Evolutionary conservation across 1,284 basidiomycete genomes (phyloP), one percentile per base, ranked within the genome.

Genomic region (Rhodotorula sp.): DNA sequence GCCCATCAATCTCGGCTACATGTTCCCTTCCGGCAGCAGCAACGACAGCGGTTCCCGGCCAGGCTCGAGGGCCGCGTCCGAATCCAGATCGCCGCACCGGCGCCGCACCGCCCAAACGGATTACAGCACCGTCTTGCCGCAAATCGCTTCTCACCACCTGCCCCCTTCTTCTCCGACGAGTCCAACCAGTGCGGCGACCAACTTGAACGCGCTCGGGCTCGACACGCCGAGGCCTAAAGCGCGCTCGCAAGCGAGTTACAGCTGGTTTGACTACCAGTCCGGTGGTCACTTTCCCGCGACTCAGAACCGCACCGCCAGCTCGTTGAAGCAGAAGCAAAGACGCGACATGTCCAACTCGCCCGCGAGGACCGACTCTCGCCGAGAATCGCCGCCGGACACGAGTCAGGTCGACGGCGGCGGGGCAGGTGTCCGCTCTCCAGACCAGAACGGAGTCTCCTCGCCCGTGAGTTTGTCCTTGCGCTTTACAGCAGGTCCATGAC

Each of bases 241-340:
- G 48, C 61, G 63, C 18, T 65, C 65, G 1, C 74, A 76, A 52
- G 75, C 75, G 2, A 72, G 64, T 23, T 76, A 70, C 54, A 64
- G 66, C 63, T 76, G 75, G 75, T 76, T 76, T 39, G 71, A 72
- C 29, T 34, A 23, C 6, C 26, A 23, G 6, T 10, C 39, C 39
- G 39, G 39, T 43, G 10, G 10, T 10, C 8, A 43, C 39, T 43
- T 43, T 1, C 39, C 39, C 2, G 39, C 12, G 39, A 14, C 39
- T 7, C 39, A 43, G 12, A 43, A 14, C 39, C 39, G 39, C 39
- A 43, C 39, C 39, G 39, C 39, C 39, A 43, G 39, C 10, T 43
- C 39, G 39, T 14, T 12, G 39, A 43, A 43, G 8, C 39, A 43
- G 2, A 43, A 43, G 8, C 39, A 43, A 2, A 43, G 39, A 43